phyloP scores from a whole-genome alignment of 306 rosid genomes.

The Coriaria nepalensis region DNA sequence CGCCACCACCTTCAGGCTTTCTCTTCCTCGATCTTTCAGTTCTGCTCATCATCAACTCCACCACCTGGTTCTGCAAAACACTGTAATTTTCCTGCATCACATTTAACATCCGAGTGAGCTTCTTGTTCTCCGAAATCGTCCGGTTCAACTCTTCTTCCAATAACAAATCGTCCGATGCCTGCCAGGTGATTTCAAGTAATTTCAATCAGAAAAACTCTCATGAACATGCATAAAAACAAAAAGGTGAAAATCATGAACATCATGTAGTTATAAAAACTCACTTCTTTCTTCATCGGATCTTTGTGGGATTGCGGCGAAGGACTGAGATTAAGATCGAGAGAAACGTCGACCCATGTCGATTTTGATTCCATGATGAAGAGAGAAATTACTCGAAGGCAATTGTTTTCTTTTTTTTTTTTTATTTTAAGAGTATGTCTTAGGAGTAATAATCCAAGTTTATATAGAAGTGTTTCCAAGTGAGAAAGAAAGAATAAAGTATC shows the following conservation, averaged over 20 bases:
- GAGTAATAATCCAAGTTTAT: too few relatives aligned
- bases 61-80: slow-evolving; percentile 28
- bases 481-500: too few relatives aligned
- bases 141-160: slow-evolving; percentile 43
- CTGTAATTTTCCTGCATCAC: slow-evolving; percentile 30
- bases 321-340: slow-evolving; percentile 9
- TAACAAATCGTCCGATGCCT: background rate
- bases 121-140: slow-evolving; percentile 46
- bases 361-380: slow-evolving; percentile 2
- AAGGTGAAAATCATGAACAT: background rate
- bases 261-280: background rate
- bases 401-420: too few relatives aligned
- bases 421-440: too few relatives aligned
- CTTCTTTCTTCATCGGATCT: slow-evolving; percentile 11
- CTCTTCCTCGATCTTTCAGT: slow-evolving; percentile 33
- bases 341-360: background rate
- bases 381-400: background rate
- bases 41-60: slow-evolving; percentile 19
- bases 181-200: slow-evolving; percentile 5
- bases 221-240: background rate
- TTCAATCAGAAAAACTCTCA: slow-evolving; percentile 1
- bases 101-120: slow-evolving; percentile 28
- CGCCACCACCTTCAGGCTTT: slow-evolving; percentile 18
- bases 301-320: background rate
- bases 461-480: too few relatives aligned